These are phyloP conservation scores for Colletotrichum karsti DNA, from an alignment of 2,329 filamentous ascomycete genomes.

Conservation along the genomic window DNA sequence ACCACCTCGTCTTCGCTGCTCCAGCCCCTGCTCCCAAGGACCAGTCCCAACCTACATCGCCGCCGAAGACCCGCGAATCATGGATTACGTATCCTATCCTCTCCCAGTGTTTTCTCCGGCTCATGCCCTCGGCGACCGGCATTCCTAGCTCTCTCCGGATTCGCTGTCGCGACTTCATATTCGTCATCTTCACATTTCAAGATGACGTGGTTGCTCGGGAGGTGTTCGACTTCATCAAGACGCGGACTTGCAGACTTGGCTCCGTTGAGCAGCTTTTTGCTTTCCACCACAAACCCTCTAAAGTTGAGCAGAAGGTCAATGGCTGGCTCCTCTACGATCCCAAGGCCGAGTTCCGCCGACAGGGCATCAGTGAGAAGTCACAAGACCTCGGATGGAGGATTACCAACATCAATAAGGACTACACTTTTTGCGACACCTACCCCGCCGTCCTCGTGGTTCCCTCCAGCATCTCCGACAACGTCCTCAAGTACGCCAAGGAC, in stretches of 20 bases:
- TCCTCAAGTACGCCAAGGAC: slow-evolving; percentile 88
- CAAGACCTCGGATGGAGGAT: slow-evolving; percentile 86
- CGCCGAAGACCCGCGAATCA: slow-evolving; percentile 66
- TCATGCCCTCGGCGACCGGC: slow-evolving; percentile 73
- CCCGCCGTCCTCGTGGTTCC: slow-evolving; percentile 87
- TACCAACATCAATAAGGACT: slow-evolving; percentile 89
- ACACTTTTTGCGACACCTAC: slow-evolving; percentile 92
- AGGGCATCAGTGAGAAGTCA: slow-evolving; percentile 87
- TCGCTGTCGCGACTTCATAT: slow-evolving; percentile 92
- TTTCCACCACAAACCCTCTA: slow-evolving; percentile 82
- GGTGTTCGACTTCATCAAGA: slow-evolving; percentile 86
- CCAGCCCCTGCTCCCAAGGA: slow-evolving; percentile 44
- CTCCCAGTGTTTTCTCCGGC: slow-evolving; percentile 79
- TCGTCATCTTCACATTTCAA: slow-evolving; percentile 88
- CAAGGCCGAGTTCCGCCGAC: slow-evolving; percentile 83
- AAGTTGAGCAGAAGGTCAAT: slow-evolving; percentile 76
- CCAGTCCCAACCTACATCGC: slow-evolving; percentile 16
- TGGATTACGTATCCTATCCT: slow-evolving; percentile 98
- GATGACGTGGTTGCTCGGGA: slow-evolving; percentile 80
- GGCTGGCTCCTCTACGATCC: slow-evolving; percentile 90
- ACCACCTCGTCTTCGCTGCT: slow-evolving; percentile 66
- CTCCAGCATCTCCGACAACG: slow-evolving; percentile 92
- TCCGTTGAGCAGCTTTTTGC: slow-evolving; percentile 90
- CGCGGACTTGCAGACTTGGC: slow-evolving; percentile 82
- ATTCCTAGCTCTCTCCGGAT: slow-evolving; percentile 85